Conservation (phyloP, 1,284 basidiomycete species). For the Gymnopus androsaceus region DNA sequence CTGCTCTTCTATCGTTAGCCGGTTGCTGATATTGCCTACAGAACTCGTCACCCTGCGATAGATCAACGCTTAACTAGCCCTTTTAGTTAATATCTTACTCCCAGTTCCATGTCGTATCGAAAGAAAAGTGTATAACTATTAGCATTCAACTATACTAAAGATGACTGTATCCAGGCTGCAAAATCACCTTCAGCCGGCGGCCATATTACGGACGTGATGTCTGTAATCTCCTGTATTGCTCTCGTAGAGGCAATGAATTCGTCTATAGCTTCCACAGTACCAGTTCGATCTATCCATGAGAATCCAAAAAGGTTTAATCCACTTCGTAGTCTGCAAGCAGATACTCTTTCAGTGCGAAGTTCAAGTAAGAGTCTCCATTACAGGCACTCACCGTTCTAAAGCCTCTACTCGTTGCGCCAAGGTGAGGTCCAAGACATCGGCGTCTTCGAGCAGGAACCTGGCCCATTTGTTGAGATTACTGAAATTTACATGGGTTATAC, state of each 20-base stretch:
- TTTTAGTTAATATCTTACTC: too few species aligned
- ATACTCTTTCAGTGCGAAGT: too few species aligned
- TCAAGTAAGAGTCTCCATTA: too few species aligned
- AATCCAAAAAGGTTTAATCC: conserved; percentile 8
- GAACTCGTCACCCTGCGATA: conserved; percentile 34
- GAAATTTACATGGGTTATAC: not conserved
- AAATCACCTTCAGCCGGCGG: too few species aligned
- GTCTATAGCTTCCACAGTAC: conserved; percentile 9
- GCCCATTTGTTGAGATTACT: conserved; percentile 3
- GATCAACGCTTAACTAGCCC: too few species aligned
- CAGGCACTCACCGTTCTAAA: conserved; percentile 7
- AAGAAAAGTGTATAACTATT: too few species aligned
- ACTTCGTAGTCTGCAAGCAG: conserved; percentile 1
- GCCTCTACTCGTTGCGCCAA: not conserved
- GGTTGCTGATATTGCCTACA: conserved; percentile 15
- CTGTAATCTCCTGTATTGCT: not conserved
- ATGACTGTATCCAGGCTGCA: too few species aligned
- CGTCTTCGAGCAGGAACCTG: conserved; percentile 8
- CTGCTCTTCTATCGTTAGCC: not conserved
- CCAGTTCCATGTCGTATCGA: too few species aligned
- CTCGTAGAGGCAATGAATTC: not conserved
- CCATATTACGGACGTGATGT: too few species aligned
- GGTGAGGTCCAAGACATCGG: not conserved
- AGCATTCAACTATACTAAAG: too few species aligned
- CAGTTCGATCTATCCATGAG: conserved; percentile 6